These are phyloP conservation scores for Eucalyptus regnans DNA, from an alignment of 345 rosid genomes.

Conservation along the genomic window DNA sequence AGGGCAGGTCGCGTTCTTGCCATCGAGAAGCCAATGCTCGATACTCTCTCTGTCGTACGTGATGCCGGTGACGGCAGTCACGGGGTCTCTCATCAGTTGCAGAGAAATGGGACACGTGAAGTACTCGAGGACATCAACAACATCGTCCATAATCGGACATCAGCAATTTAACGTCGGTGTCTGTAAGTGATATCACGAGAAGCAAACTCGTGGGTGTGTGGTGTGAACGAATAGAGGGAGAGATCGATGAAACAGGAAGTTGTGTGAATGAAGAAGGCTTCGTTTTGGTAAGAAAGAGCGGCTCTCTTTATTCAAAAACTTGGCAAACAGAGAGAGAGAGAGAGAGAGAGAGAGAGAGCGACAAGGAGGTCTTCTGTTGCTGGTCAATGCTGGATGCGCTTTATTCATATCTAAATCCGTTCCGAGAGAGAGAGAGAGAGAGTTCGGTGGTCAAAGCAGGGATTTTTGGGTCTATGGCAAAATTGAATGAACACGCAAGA, in stretches of 20 bases:
- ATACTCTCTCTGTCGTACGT: slow-evolving; percentile 80
- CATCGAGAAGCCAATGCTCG: slow-evolving; percentile 49
- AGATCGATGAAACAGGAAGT: neutral
- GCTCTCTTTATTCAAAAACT: neutral
- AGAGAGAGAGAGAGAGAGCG: neutral
- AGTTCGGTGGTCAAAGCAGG: neutral
- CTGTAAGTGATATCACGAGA: neutral
- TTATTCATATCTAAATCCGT: neutral
- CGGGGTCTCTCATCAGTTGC: slow-evolving; percentile 85
- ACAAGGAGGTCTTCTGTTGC: neutral
- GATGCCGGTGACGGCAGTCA: slow-evolving; percentile 63
- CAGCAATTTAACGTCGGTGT: neutral
- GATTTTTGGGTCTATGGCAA: neutral
- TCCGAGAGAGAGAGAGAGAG: neutral
- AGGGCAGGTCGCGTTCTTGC: slow-evolving; percentile 28
- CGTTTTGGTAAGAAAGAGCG: neutral
- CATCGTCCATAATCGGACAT: slow-evolving; percentile 1
- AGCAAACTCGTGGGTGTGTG: neutral
- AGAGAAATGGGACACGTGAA: slow-evolving; percentile 78
- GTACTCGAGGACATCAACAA: slow-evolving; percentile 54
- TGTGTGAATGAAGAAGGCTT: neutral
- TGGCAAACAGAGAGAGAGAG: neutral
- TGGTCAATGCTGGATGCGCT: neutral
- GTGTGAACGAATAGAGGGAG: neutral
- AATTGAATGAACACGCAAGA: neutral